Conservation (phyloP, 768 basidiomycete species). For the Nidularia pulvinata region DNA sequence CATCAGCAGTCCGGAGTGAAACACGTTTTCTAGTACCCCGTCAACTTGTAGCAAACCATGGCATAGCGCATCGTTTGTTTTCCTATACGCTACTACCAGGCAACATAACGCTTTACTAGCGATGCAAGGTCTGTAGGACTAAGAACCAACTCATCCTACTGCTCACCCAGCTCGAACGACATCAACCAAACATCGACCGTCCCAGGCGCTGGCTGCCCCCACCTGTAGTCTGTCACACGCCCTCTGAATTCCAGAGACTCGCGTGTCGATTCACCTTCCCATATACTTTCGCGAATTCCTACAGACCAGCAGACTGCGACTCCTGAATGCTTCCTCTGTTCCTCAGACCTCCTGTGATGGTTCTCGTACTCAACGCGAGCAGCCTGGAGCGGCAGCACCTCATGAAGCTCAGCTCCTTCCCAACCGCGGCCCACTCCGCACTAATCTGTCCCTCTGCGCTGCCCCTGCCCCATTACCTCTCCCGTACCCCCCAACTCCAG, state of each 20-base stretch:
- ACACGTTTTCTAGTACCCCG: slow-evolving; percentile 39
- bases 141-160: slow-evolving; percentile 82
- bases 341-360: too few species aligned
- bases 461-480: too few species aligned
- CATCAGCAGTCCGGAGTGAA: too few species aligned
- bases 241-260: too few species aligned
- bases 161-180: slow-evolving; percentile 9
- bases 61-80: slow-evolving; percentile 59
- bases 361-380: too few species aligned
- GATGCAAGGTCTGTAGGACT: slow-evolving; percentile 23
- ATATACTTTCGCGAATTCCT: slow-evolving; percentile 76
- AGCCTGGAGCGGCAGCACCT: slow-evolving; percentile 81
- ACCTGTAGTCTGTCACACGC: slow-evolving; percentile 39
- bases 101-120: slow-evolving; percentile 12
- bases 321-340: slow-evolving; percentile 34
- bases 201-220: slow-evolving; percentile 88
- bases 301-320: slow-evolving; percentile 57
- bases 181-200: slow-evolving; percentile 87
- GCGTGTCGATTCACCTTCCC: slow-evolving; percentile 75
- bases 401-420: slow-evolving; percentile 78
- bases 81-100: too few species aligned
- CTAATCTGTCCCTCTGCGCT: too few species aligned
- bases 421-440: not conserved
- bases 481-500: not conserved
- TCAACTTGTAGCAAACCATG: slow-evolving; percentile 77